These are phyloP conservation scores for Centrapalus pauciflorus DNA, from an alignment of 129 eudicot genomes.

Conservation along the genomic window DNA sequence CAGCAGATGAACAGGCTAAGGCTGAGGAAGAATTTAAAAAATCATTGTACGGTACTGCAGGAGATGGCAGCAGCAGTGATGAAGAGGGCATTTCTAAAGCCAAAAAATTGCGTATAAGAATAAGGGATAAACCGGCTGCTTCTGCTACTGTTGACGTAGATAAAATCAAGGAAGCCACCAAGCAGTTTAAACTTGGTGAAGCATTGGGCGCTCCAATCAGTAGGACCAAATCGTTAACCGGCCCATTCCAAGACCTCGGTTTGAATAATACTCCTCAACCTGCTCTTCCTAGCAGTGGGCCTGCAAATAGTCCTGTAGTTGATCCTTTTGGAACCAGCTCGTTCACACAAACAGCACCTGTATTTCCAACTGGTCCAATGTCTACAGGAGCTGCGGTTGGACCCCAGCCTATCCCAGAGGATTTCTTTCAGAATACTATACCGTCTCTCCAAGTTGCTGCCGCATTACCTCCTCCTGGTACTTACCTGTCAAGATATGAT, in stretches of 20 bases:
- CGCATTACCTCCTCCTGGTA: slow-evolving; percentile 84
- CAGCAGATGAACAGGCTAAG: slow-evolving; percentile 70
- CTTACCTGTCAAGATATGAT: slow-evolving; percentile 67
- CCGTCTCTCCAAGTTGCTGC: slow-evolving; percentile 94
- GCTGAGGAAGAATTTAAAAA: slow-evolving; percentile 95
- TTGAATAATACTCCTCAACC: slow-evolving; percentile 53
- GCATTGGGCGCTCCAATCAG: slow-evolving; percentile 64
- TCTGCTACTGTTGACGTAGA: slow-evolving; percentile 77
- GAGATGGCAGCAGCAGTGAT: slow-evolving; percentile 90
- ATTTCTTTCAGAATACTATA: slow-evolving; percentile 91
- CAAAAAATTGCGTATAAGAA: slow-evolving; percentile 62
- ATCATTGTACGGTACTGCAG: slow-evolving; percentile 59
- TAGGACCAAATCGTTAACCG: slow-evolving; percentile 80
- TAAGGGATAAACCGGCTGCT: slow-evolving; percentile 69
- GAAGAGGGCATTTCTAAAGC: slow-evolving; percentile 84
- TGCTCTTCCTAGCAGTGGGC: slow-evolving; percentile 30
- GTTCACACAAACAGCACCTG: slow-evolving; percentile 45
- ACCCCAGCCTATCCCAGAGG: slow-evolving; percentile 93
- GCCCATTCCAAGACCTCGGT: slow-evolving; percentile 62
- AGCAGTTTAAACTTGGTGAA: slow-evolving; percentile 62
- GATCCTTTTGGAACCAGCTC: slow-evolving; percentile 70
- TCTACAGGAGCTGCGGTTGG: slow-evolving; percentile 61
- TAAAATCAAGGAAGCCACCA: slow-evolving; percentile 96
- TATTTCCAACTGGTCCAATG: slow-evolving; percentile 43
- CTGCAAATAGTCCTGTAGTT: slow-evolving; percentile 31